A percentile compares a stretch with the other conserved stretches of the same genome.
These are phyloP conservation scores for Globisporangium radiosum DNA, from an alignment of 352 stramenopile species.

Conservation along the genomic window DNA sequence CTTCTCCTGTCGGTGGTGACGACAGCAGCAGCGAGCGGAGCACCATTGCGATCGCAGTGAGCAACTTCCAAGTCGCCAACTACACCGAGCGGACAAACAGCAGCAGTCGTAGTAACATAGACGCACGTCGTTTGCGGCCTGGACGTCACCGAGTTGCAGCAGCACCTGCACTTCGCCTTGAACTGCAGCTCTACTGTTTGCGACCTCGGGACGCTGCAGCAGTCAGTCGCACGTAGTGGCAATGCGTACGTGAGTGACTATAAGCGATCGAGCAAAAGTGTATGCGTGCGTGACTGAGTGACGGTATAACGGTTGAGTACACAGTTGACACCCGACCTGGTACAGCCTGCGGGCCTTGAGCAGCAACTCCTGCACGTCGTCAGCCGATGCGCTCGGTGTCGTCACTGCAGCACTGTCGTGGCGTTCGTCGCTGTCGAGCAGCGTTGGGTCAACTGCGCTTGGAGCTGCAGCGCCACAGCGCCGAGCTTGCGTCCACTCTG, in stretches of 20 bases:
- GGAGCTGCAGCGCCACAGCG: neutral
- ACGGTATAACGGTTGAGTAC: too few species aligned
- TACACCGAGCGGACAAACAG: too few species aligned
- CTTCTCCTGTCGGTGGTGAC: slow-evolving; percentile 15
- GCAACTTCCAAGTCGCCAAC: too few species aligned
- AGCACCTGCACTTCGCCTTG: slow-evolving; percentile 43
- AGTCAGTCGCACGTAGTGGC: neutral
- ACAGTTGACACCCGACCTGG: slow-evolving; percentile 15
- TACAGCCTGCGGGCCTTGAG: slow-evolving; percentile 26
- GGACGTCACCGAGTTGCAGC: slow-evolving; percentile 37
- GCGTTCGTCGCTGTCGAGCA: neutral
- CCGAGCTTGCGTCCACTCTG: slow-evolving; percentile 18
- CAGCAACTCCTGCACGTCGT: slow-evolving; percentile 5
- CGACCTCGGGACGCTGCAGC: slow-evolving; percentile 22
- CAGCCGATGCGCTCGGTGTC: neutral
- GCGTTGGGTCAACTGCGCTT: neutral
- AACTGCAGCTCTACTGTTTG: slow-evolving; percentile 18
- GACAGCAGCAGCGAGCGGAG: too few species aligned
- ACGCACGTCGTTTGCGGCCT: slow-evolving; percentile 22
- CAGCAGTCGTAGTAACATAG: too few species aligned
- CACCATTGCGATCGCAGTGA: too few species aligned
- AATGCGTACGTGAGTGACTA: neutral
- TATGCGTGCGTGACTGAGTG: too few species aligned
- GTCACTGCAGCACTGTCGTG: neutral
- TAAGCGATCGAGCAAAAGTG: too few species aligned